These are phyloP conservation scores for Quercus agrifolia DNA, from an alignment of 306 rosid genomes.

Conservation along the genomic window DNA sequence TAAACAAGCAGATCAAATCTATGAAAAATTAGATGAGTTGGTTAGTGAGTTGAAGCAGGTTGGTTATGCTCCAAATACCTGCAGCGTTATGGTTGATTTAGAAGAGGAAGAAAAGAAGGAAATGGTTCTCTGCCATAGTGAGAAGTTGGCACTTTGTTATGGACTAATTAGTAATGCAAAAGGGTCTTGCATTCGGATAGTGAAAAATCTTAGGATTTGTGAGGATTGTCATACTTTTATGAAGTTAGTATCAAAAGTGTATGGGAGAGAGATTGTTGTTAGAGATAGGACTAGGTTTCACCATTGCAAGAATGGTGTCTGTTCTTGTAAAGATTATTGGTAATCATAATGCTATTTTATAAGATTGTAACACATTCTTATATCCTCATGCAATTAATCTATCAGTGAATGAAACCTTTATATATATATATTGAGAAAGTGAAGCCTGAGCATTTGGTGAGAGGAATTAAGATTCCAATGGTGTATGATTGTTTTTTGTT, in stretches of 20 bases:
- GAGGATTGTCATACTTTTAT: constrained; percentile 81
- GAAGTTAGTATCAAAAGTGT: constrained; percentile 75
- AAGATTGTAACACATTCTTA: background rate
- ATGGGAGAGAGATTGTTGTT: constrained; percentile 51
- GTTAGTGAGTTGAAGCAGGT: constrained; percentile 53
- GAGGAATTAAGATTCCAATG: too few relatives aligned
- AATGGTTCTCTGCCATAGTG: constrained; percentile 75
- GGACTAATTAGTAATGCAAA: constrained; percentile 50
- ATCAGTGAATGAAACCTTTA: background rate
- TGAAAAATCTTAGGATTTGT: constrained; percentile 79
- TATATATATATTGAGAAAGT: background rate
- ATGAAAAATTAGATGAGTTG: constrained; percentile 65
- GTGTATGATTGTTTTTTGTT: too few relatives aligned
- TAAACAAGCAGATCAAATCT: constrained; percentile 55
- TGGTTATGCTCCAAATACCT: constrained; percentile 61
- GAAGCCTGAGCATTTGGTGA: too few relatives aligned
- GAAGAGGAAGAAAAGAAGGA: constrained; percentile 78
- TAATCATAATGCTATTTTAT: background rate
- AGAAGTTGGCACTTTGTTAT: constrained; percentile 76
- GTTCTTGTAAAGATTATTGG: constrained; percentile 68
- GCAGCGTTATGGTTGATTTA: constrained; percentile 53
- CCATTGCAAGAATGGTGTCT: constrained; percentile 60
- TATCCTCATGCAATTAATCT: background rate
- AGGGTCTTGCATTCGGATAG: constrained; percentile 49
- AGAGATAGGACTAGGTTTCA: constrained; percentile 88